Conservation (phyloP, 768 basidiomycete genomes). For the Antrodiella citrinella region DNA sequence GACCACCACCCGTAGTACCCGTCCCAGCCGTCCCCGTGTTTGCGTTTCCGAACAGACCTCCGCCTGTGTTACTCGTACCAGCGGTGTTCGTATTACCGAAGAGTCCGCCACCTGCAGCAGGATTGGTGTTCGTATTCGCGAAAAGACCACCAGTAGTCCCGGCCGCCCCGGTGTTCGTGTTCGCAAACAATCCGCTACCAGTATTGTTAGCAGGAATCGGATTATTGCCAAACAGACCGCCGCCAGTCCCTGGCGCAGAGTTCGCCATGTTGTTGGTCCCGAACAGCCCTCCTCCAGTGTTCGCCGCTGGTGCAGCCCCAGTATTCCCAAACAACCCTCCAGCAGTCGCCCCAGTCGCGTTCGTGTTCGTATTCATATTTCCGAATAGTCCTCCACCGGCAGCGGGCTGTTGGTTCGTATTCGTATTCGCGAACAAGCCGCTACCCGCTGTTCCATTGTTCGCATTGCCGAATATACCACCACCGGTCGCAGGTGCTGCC, state of each 20-base stretch:
- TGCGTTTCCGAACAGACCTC: slow-evolving; percentile 20
- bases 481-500: slow-evolving; percentile 8
- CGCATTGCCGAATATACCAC: slow-evolving; percentile 22
- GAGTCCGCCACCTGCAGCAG: slow-evolving; percentile 9
- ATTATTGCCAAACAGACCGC: slow-evolving; percentile 23
- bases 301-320: not conserved
- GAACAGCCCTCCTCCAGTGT: slow-evolving; percentile 5
- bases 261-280: not conserved
- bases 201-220: slow-evolving; percentile 8
- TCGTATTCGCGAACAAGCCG: slow-evolving; percentile 19
- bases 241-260: slow-evolving; percentile 9
- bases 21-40: slow-evolving; percentile 1
- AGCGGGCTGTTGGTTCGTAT: slow-evolving; percentile 2
- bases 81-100: slow-evolving; percentile 12
- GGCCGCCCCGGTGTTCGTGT: not conserved
- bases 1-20: slow-evolving; percentile 8
- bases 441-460: slow-evolving; percentile 6
- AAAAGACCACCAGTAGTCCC: slow-evolving; percentile 1
- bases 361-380: slow-evolving; percentile 8
- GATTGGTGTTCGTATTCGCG: not conserved
- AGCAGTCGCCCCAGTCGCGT: slow-evolving; percentile 5
- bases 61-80: slow-evolving; percentile 13
- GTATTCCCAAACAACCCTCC: slow-evolving; percentile 16
- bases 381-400: slow-evolving; percentile 14
- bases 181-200: slow-evolving; percentile 23